Conservation (phyloP, 805 yeast genomes). For the Saturnispora sekii region DNA sequence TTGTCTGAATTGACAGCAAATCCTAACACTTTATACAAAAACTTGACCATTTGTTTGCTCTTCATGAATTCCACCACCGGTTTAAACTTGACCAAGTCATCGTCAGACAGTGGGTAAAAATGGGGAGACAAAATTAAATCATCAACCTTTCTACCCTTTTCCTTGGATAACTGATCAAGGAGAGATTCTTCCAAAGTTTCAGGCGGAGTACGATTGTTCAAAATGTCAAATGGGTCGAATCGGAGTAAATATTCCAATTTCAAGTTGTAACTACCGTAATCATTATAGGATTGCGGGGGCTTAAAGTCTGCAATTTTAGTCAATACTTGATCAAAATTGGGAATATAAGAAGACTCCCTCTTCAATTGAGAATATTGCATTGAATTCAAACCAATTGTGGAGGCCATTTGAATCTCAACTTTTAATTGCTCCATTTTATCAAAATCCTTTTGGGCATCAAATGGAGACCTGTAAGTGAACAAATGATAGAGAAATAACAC, state of each 20-base stretch:
- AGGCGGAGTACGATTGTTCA: constrained; percentile 37
- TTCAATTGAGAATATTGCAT: constrained; percentile 43
- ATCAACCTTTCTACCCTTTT: constrained; percentile 28
- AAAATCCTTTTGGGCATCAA: constrained; percentile 16
- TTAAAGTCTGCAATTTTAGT: constrained; percentile 49
- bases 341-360: constrained; percentile 15
- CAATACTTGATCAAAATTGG: constrained; percentile 40
- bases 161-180: constrained; percentile 33
- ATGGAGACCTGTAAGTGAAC: constrained; percentile 26
- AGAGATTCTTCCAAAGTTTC: constrained; percentile 43
- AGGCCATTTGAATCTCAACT: constrained; percentile 36
- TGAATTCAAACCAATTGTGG: constrained; percentile 43
- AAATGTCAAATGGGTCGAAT: constrained; percentile 50
- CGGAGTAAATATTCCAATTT: constrained; percentile 35
- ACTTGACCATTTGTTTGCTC: constrained; percentile 42
- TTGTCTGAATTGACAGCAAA: constrained; percentile 40
- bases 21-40: constrained; percentile 48
- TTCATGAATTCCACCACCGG: constrained; percentile 43
- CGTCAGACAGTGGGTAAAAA: constrained; percentile 24
- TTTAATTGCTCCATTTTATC: constrained; percentile 13
- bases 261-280: constrained; percentile 57
- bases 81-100: constrained; percentile 23
- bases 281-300: constrained; percentile 58
- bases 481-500: constrained; percentile 36
- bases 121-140: constrained; percentile 43